Percentiles rank a stretch among this genome's conserved stretches.
phyloP scores from a whole-genome alignment of 2,329 filamentous ascomycete species.

The Monosporascus sp. region DNA sequence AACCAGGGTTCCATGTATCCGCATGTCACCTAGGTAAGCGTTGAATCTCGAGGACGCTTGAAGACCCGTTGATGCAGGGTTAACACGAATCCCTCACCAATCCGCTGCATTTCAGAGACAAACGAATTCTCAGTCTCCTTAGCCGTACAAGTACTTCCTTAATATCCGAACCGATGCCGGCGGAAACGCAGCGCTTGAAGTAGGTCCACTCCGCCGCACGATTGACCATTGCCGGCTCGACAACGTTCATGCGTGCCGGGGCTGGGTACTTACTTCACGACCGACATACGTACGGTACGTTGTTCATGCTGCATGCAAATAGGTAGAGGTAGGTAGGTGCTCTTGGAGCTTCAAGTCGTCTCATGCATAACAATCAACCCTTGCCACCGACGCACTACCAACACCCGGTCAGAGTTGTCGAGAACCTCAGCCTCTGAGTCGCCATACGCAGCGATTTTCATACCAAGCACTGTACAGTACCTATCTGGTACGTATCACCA shows the following conservation, averaged over 20 bases:
- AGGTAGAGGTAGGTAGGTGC: background rate
- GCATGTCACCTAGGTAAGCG: background rate
- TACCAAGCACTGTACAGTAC: constrained; percentile 14
- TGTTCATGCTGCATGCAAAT: background rate
- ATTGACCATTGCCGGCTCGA: background rate
- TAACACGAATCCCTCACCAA: constrained; percentile 10
- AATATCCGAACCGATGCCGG: constrained; percentile 9
- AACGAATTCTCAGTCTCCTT: constrained; percentile 9
- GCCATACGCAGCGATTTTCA: background rate
- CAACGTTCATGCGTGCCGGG: background rate
- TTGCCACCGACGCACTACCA: background rate
- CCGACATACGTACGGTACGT: background rate
- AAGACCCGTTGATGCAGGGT: constrained; percentile 12
- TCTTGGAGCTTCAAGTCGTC: background rate
- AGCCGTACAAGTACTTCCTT: background rate
- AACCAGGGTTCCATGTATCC: background rate
- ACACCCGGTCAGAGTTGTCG: background rate
- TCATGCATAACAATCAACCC: background rate
- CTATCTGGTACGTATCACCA: constrained; percentile 13
- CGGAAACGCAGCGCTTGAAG: constrained; percentile 21
- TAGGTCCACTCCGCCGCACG: constrained; percentile 12
- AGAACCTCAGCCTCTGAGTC: background rate
- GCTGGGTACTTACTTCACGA: background rate
- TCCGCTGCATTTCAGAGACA: constrained; percentile 15
- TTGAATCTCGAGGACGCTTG: constrained; percentile 1